A percentile compares a stretch with the other conserved stretches of the same genome.
Evolutionary conservation across 2,329 filamentous ascomycete genomes (phyloP).

Genomic region (Phialophora macrospora): DNA sequence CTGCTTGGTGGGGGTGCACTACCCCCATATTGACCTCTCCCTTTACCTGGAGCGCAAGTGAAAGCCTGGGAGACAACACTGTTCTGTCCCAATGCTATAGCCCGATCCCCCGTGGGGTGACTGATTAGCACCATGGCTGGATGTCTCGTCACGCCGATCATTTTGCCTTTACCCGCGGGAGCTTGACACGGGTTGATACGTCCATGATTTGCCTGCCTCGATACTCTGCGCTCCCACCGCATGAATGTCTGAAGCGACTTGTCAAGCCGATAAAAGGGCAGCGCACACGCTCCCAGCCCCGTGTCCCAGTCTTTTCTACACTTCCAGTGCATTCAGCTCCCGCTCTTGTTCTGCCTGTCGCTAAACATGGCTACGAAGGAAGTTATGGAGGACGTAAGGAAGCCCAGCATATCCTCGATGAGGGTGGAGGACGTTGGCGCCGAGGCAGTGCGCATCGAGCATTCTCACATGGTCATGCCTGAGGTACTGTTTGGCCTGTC

Average conservation of each 20-base stretch:
- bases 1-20: not conserved
- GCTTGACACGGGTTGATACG: not conserved
- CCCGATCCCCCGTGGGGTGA: not conserved
- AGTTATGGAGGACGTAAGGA: constrained; percentile 6
- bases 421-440: constrained; percentile 27
- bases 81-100: not conserved
- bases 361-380: constrained; percentile 6
- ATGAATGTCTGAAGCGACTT: too few relatives aligned
- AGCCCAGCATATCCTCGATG: constrained; percentile 3
- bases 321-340: not conserved
- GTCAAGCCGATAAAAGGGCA: not conserved
- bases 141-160: not conserved
- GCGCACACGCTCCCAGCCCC: not conserved
- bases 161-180: not conserved
- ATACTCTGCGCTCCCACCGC: not conserved
- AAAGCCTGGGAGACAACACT: not conserved
- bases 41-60: not conserved
- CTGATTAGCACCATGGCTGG: not conserved
- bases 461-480: constrained; percentile 25
- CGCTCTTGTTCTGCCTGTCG: not conserved
- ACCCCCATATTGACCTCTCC: not conserved
- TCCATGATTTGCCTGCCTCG: not conserved
- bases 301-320: not conserved
- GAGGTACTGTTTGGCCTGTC: constrained; percentile 23
- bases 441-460: constrained; percentile 25